Percentiles rank a stretch among this genome's conserved stretches.
Evolutionary conservation across 2,329 filamentous ascomycete genomes (phyloP).

Genomic region (Juglanconis oblonga): DNA sequence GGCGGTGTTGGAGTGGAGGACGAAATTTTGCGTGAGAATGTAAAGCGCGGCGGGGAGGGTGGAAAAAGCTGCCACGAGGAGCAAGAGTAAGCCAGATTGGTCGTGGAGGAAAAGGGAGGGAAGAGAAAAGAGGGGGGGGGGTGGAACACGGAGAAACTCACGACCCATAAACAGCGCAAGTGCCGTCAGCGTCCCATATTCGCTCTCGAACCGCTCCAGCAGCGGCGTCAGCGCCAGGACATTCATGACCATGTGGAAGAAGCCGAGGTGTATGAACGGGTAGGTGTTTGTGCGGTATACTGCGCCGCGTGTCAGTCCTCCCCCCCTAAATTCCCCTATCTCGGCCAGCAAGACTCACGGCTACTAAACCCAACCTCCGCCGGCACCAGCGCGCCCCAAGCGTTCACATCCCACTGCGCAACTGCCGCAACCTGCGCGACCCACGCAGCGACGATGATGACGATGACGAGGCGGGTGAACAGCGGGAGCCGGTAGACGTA

Average conservation of each 20-base stretch:
- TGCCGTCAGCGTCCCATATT: slow-evolving; percentile 88
- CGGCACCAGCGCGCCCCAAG: slow-evolving; percentile 79
- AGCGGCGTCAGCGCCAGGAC: slow-evolving; percentile 78
- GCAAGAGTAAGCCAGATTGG: slow-evolving; percentile 2
- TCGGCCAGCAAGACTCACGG: slow-evolving; percentile 51
- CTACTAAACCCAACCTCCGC: slow-evolving; percentile 67
- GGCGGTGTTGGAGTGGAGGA: slow-evolving; percentile 68
- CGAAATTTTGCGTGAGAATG: slow-evolving; percentile 69
- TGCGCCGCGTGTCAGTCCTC: slow-evolving; percentile 37
- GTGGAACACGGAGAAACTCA: slow-evolving; percentile 47
- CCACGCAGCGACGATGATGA: slow-evolving; percentile 68
- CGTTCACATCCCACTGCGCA: slow-evolving; percentile 65
- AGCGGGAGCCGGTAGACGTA: slow-evolving; percentile 84
- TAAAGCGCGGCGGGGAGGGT: slow-evolving; percentile 82
- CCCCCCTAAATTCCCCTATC: slow-evolving; percentile 1
- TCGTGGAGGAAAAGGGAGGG: not conserved
- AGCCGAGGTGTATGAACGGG: slow-evolving; percentile 77
- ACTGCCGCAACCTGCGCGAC: slow-evolving; percentile 36
- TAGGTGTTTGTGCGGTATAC: slow-evolving; percentile 94
- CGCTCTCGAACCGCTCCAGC: slow-evolving; percentile 87
- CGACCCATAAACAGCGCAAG: slow-evolving; percentile 85
- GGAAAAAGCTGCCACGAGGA: slow-evolving; percentile 58
- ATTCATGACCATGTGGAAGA: slow-evolving; percentile 81
- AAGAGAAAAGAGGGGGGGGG: not conserved
- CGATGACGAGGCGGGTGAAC: slow-evolving; percentile 71